Base-by-base conservation (phyloP, 306 rosid genomes). In the Coriaria nepalensis region DNA sequence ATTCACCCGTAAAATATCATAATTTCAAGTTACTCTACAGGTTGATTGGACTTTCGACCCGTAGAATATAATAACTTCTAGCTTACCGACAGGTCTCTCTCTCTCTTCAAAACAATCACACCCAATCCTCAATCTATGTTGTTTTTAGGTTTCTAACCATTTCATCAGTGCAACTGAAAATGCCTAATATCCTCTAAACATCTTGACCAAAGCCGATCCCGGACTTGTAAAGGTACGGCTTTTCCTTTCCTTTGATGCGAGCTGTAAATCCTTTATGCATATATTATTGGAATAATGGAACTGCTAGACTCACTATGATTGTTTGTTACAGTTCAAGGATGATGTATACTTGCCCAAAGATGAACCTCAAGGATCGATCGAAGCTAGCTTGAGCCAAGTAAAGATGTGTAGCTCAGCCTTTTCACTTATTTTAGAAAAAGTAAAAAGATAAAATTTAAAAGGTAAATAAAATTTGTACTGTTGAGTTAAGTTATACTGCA, bases 321-420 rank as follows among this genome's bases (percentile, higher is more conserved):
- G 38, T 37, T 15, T 55, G 62, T 43, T 60, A 79, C 80, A 90
- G 95, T 90, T 90, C 60, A 79, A 72, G 11, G 81, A 90, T 46
- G 98, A 90, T 66, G 98, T 90, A 35, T 90, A 79, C 57, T 71
- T 85, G 12, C 98, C 98, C 41, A 90, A 92, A 41, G 92, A 82
- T 33, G 95, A 90, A 73, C 95, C 98, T 2, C 95, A 81, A 49
- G 94, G 98, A 40, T 79, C 98, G 32, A 85, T 90, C 56, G 68
- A 90, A 79, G 94, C 98, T 41, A 85, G 67, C 73, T 67, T 85
- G 69, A 75, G 81, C 73, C 87, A 92, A 70, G 66, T 85, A 37
- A 90, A 75, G 83, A 56, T 84, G 75, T 90, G 69, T 66, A 32
- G 41, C 12, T 13, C 6, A 0, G 40, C 9, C 8, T 10, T 41